Evolutionary conservation across 441 rosid species (phyloP), one percentile per base, ranked within the genome.

Genomic region (Arabidopsis hybrid): DNA sequence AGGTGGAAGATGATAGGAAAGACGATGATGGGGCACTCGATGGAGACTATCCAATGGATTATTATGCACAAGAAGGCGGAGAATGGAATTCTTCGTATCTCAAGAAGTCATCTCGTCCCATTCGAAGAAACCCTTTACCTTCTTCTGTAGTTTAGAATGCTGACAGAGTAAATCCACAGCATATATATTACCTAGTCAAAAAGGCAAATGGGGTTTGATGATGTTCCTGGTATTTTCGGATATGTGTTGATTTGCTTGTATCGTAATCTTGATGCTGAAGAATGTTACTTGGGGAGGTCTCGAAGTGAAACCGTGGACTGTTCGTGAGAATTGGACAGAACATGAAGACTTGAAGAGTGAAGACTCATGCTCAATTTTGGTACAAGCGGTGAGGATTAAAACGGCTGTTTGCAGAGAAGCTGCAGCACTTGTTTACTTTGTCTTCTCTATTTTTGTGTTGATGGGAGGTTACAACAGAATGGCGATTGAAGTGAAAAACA

Each of bases 41-140:
- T 26, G 91, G 90, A 16, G 95, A 89, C 65, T 92, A 95, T 77
- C 93, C 98, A 0, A 92, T 95, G 99, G 98, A 92, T 83, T 95
- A 91, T 64, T 92, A 89, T 82, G 91, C 98, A 21, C 95, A 92
- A 75, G 92, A 91, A 65, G 98, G 99, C 51, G 99, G 98, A 29
- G 93, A 87, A 26, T 92, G 99, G 97, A 92, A 92, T 77, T 95
- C 99, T 0, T 84, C 93, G 12, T 88, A 95, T 76, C 79, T 81
- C 62, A 92, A 88, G 85, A 95, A 89, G 83, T 11, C 76, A 6
- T 76, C 79, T 32, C 91, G 88, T 26, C 84, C 86, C 18, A 8
- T 57, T 38, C 80, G 85, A 47, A 85, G 82, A 75, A 83, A 59
- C 36, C 51, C 70, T 56, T 60, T 51, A 7, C 69, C 86, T 46